Evolutionary conservation across 129 eudicot species (phyloP), one percentile per base, ranked within the genome.

Genomic region (Flaveria brownii): DNA sequence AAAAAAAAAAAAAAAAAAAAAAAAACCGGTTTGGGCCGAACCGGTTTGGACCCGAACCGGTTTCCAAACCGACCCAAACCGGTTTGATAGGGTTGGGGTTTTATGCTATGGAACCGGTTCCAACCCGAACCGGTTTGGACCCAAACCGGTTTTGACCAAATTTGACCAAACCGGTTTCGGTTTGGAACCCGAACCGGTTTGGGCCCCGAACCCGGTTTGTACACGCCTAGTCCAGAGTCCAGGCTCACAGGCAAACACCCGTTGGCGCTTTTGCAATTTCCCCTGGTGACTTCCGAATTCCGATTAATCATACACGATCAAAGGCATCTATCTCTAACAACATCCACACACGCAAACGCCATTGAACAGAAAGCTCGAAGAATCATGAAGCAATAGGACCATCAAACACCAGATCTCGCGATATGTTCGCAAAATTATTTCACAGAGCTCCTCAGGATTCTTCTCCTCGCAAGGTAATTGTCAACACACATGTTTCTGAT

Each of bases 341-440:
- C 4, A 75, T 70, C 71, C 71, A 57, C 63, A 63, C 73, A 65
- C 64, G 52, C 72, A 64, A 65, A 47, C 51, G 61, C 81, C 74
- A 77, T 77, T 68, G 36, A 64, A 74, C 22, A 43, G 51, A 67
- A 50, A 69, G 51, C 41, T 52, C 10, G 51, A 63, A 82, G 72
- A 54, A 76, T n/a, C 14, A 66, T 22, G 61, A 73, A 73, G 64
- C 70, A 67, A 65, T 71, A 78, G 61, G 70, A 68, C 78, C 73
- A 14, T 71, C 46, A 55, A 64, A 1, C 63, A 78, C 49, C 73
- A 51, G 77, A 42, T 74, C 55, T 54, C 54, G 28, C 63, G 78
- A 17, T 14, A 90, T 88, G 96, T 72, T 88, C 60, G 22, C 86
- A 49, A 86, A 90, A 84, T 80, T 90, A 49, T 86, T 88, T 72